Percentiles rank a stretch among this genome's conserved stretches.
Evolutionary conservation across 805 yeast species (phyloP).

Genomic region (Candida takata): DNA sequence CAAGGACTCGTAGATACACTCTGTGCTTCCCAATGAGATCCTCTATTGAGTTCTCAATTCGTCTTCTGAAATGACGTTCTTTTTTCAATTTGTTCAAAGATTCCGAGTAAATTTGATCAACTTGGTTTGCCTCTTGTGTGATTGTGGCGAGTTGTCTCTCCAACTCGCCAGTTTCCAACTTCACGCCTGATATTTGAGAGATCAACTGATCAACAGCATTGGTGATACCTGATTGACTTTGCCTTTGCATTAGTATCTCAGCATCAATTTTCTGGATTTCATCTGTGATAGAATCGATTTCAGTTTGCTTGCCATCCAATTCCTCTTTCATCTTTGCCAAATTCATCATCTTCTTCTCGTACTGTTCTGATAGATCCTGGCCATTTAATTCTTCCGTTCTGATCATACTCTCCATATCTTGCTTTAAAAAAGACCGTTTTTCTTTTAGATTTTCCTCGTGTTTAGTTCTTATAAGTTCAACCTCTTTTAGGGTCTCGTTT

Average conservation of each 20-base stretch:
- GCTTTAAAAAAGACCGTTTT: conserved; percentile 6
- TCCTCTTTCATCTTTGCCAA: conserved; percentile 13
- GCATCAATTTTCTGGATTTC: conserved; percentile 1
- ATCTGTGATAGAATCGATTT: conserved; percentile 2
- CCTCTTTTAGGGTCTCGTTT: conserved; percentile 4
- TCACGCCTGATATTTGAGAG: conserved; percentile 19
- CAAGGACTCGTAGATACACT: conserved; percentile 12
- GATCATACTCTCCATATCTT: conserved; percentile 15
- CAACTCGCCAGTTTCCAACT: conserved; percentile 15
- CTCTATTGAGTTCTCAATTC: conserved; percentile 44
- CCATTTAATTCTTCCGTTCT: conserved; percentile 24
- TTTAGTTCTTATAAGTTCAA: conserved; percentile 1
- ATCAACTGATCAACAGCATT: conserved; percentile 2
- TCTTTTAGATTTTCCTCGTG: conserved; percentile 5
- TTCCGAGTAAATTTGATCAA: conserved; percentile 19
- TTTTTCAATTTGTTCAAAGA: conserved; percentile 26
- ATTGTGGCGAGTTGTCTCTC: conserved; percentile 19
- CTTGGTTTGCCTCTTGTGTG: conserved; percentile 17
- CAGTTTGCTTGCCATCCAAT: not conserved
- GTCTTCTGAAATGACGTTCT: conserved; percentile 33
- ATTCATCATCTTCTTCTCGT: conserved; percentile 22
- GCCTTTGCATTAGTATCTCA: conserved; percentile 2
- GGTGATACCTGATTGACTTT: not conserved
- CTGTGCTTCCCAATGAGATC: conserved; percentile 30
- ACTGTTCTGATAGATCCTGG: conserved; percentile 23